These are phyloP conservation scores for Choricystis sp. DNA, from an alignment of 139 green algal species.

Conservation along the genomic window DNA sequence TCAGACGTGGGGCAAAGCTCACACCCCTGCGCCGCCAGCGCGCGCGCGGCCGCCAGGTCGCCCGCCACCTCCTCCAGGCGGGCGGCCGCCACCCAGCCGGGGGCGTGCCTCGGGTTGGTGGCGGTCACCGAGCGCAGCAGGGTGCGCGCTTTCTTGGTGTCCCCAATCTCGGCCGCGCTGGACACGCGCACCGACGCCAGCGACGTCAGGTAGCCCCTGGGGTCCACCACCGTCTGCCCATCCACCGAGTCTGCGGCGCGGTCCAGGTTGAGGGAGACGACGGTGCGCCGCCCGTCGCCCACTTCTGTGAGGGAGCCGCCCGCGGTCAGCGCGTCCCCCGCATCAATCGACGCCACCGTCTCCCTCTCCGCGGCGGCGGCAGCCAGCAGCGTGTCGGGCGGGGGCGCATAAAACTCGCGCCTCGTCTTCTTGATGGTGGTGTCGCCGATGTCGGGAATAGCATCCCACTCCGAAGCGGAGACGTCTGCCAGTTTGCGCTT, in stretches of 20 bases:
- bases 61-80: slow-evolving; percentile 66
- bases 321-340: slow-evolving; percentile 24
- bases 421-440: slow-evolving; percentile 82
- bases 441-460: slow-evolving; percentile 95
- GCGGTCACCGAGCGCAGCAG: slow-evolving; percentile 90
- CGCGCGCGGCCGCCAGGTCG: slow-evolving; percentile 36
- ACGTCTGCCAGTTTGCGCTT: slow-evolving; percentile 83
- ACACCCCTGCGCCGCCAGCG: slow-evolving; percentile 61
- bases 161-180: slow-evolving; percentile 77
- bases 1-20: slow-evolving; percentile 82
- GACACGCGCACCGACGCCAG: slow-evolving; percentile 61
- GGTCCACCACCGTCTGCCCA: slow-evolving; percentile 93
- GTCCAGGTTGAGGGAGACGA: slow-evolving; percentile 91
- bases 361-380: slow-evolving; percentile 49
- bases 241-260: slow-evolving; percentile 59
- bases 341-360: slow-evolving; percentile 23
- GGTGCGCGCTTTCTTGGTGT: slow-evolving; percentile 96
- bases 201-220: slow-evolving; percentile 96
- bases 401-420: slow-evolving; percentile 61
- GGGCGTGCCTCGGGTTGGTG: slow-evolving; percentile 91
- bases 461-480: slow-evolving; percentile 56
- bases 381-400: slow-evolving; percentile 79
- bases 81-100: slow-evolving; percentile 91
- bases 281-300: slow-evolving; percentile 45
- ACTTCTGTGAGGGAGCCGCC: slow-evolving; percentile 74